Percentiles rank a stretch among this genome's conserved stretches.
phyloP scores from a whole-genome alignment of 2,329 filamentous ascomycete species.

The Fusarium ambrosium region DNA sequence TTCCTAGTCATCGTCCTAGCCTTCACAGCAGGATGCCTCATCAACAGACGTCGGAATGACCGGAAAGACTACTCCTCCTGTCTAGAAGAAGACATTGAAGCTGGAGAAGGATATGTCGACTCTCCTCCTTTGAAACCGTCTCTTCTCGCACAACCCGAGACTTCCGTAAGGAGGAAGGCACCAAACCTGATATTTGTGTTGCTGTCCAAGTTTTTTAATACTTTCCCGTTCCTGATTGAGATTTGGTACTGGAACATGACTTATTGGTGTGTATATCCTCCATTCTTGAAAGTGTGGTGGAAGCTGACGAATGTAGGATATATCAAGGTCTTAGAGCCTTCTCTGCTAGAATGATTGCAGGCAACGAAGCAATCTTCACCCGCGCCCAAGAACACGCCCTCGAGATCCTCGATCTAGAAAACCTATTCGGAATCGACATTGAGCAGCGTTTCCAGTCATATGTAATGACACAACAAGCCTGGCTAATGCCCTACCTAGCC shows the following conservation, averaged over 20 bases:
- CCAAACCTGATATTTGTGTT: conserved; percentile 44
- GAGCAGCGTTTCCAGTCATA: conserved; percentile 57
- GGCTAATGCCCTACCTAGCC: conserved; percentile 57
- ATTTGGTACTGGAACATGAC: conserved; percentile 56
- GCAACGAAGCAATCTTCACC: conserved; percentile 54
- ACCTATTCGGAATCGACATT: conserved; percentile 53
- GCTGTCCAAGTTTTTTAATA: conserved; percentile 48
- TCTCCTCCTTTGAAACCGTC: conserved; percentile 42
- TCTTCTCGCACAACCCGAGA: conserved; percentile 20
- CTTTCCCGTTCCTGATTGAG: conserved; percentile 52
- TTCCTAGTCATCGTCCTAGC: conserved; percentile 39
- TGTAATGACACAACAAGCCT: conserved; percentile 52
- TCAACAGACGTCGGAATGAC: conserved; percentile 37
- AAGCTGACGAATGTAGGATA: conserved; percentile 42
- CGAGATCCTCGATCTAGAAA: conserved; percentile 56
- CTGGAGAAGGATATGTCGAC: conserved; percentile 27
- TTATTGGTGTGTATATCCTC: conserved; percentile 45
- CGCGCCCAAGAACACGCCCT: conserved; percentile 57
- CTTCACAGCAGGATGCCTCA: conserved; percentile 44
- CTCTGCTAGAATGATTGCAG: conserved; percentile 57
- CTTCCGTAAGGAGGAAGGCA: conserved; percentile 35
- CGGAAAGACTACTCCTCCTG: conserved; percentile 6
- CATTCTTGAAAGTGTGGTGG: background rate
- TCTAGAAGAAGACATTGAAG: conserved; percentile 33
- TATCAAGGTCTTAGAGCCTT: conserved; percentile 61